Evolutionary conservation across 2,329 filamentous ascomycete genomes (phyloP), one percentile per base, ranked within the genome.

Genomic region (Thielaviopsis ethacetica): DNA sequence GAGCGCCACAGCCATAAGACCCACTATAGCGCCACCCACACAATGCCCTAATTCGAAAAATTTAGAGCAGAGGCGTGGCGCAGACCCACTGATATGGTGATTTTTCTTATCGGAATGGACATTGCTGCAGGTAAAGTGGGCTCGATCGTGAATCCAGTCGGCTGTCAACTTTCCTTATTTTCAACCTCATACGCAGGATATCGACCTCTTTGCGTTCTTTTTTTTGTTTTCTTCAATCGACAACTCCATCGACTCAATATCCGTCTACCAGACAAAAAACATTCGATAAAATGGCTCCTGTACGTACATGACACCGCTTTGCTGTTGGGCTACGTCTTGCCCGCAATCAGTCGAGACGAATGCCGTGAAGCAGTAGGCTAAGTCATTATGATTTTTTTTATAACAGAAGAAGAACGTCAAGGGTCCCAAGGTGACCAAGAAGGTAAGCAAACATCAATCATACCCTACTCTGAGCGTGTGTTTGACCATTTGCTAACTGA

Each of bases 301-400:
- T 96, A 95, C 77, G 90, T 95, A 82, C 59, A 62, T 59, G 61
- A 71, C 75, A 86, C 74, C 76, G 90, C 90, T 95, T 94, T 95
- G 90, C 90, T 95, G 89, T 87, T 88, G 82, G 84, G 80, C 78
- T 78, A 75, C 73, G 73, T 71, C 75, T 73, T 57, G 38, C 56
- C 54, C 58, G 57, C 49, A 15, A 34, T 24, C 49, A 30, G 57
- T 61, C 58, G 59, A 61, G 61, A 62, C 61, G 58, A 68, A 75
- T 75, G 75, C 77, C 77, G 73, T 76, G 71, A 82, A 86, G 82
- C 91, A 97, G 91, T 95, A 96, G 91, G 93, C 91, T 96, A 91
- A 81, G 78, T 75, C 75, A 75, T 74, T 71, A 73, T 75, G 69
- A 69, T 71, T 69, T 61, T 52, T 76, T 82, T 69, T 71, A 81